Evolutionary conservation across 75 land plant species (phyloP), one percentile per base, ranked within the genome.

Genomic region (Pinus tabuliformis): DNA sequence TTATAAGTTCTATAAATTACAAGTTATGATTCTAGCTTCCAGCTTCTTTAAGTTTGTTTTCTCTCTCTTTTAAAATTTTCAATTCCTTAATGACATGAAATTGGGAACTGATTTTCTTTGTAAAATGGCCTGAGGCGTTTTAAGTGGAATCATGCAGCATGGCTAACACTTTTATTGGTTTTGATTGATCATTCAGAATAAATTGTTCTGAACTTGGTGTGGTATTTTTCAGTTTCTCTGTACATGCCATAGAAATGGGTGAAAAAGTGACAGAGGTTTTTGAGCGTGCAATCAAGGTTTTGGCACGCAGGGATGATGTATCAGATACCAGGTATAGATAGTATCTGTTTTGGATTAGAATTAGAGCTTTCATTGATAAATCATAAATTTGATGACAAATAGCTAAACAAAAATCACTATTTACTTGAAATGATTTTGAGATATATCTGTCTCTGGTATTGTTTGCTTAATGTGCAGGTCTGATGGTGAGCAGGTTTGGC

Each of bases 201-300:
- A 3, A 12, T 62, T 26, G 22, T n/a, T 57, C 74, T 3, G 58
- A 33, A 62, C 36, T 13, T 21, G 52, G 24, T 37, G 59, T 52
- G 52, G 52, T 62, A 16, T 77, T 80, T 57, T 88, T 85, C 92
- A 96, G 99, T 77, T 94, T 95, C 73, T 94, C 98, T 57, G 98
- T 96, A 30, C 99, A 96, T 87, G 95, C 95, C 30, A 92, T 96
- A 70, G 91, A 92, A 80, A 90, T 92, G 95, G 83, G 85, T 77
- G 95, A 87, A 70, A 87, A 86, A 75, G 98, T 96, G 15, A 92
- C 91, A 49, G 77, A 81, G 17, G 81, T 94, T 9, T 96, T 96
- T 89, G 98, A 92, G 84, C 87, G 75, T 76, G 99, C 99, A 58
- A 87, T 94, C 57, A 82, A 87, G 76, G 88, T 87, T 65, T 78